These are phyloP conservation scores for Kwoniella sp. DNA, from an alignment of 768 basidiomycete genomes.

Conservation along the genomic window DNA sequence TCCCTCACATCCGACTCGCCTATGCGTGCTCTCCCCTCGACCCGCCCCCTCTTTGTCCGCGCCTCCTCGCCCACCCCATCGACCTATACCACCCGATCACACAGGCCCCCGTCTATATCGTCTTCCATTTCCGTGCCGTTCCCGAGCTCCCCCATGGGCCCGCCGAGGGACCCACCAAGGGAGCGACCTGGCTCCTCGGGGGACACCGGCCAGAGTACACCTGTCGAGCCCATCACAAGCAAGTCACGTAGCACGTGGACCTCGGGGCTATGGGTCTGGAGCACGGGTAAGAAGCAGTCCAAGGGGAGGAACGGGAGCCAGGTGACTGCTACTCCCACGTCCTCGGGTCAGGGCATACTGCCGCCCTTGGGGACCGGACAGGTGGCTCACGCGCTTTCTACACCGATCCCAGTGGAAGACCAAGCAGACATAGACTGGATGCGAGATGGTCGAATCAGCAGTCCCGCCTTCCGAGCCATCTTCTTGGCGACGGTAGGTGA, in stretches of 20 bases:
- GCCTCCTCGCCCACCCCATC: constrained; percentile 21
- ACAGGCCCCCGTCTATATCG: constrained; percentile 18
- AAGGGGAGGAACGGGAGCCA: too few species aligned
- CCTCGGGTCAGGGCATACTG: too few species aligned
- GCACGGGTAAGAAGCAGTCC: constrained; percentile 8
- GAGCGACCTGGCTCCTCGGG: not conserved
- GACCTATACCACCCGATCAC: not conserved
- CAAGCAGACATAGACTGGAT: not conserved
- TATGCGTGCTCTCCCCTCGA: constrained; percentile 4
- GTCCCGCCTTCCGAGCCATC: constrained; percentile 41
- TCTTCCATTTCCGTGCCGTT: constrained; percentile 19
- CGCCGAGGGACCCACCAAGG: constrained; percentile 5
- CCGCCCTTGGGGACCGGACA: too few species aligned
- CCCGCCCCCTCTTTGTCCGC: not conserved
- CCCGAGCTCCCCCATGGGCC: constrained; percentile 7
- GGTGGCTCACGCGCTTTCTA: too few species aligned
- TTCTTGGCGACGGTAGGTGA: constrained; percentile 41
- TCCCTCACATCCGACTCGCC: constrained; percentile 25
- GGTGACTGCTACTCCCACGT: too few species aligned
- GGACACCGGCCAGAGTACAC: not conserved
- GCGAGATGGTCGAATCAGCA: constrained; percentile 41
- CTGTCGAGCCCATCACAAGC: not conserved
- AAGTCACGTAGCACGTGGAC: constrained; percentile 29
- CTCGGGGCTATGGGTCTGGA: constrained; percentile 42
- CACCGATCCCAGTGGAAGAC: not conserved